These are phyloP conservation scores for Paecilomyces sp. DNA, from an alignment of 2,329 filamentous ascomycete species.

Conservation along the genomic window DNA sequence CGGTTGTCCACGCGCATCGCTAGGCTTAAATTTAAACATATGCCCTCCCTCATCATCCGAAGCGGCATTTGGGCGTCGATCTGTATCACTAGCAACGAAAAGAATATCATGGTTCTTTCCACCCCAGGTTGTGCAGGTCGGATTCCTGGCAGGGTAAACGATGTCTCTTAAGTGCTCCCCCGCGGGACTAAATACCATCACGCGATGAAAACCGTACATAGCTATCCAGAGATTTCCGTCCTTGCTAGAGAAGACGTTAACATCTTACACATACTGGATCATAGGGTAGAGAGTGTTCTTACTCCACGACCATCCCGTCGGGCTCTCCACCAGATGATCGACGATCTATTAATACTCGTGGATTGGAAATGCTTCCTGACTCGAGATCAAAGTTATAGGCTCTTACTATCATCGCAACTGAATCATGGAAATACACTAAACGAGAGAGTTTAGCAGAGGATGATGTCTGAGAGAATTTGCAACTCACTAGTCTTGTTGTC, in stretches of 20 bases:
- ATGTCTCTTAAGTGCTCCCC: slow-evolving; percentile 28
- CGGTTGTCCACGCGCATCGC: slow-evolving; percentile 17
- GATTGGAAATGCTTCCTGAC: slow-evolving; percentile 23
- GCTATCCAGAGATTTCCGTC: slow-evolving; percentile 32
- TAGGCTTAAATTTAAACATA: slow-evolving; percentile 25
- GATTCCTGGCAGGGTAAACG: slow-evolving; percentile 23
- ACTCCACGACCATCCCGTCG: slow-evolving; percentile 35
- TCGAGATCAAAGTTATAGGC: slow-evolving; percentile 28
- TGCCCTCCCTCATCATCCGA: slow-evolving; percentile 28
- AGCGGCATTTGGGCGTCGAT: slow-evolving; percentile 13
- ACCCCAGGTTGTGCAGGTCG: slow-evolving; percentile 32
- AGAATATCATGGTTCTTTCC: slow-evolving; percentile 26
- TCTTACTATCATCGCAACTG: slow-evolving; percentile 22
- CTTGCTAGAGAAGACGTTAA: slow-evolving; percentile 12
- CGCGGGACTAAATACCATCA: slow-evolving; percentile 27
- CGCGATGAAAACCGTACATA: slow-evolving; percentile 23
- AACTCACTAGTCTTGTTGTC: slow-evolving; percentile 27
- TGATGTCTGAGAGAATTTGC: background rate
- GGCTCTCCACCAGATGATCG: slow-evolving; percentile 21
- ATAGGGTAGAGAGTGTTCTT: slow-evolving; percentile 5
- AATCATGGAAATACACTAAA: slow-evolving; percentile 31
- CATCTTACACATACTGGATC: background rate
- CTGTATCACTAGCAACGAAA: slow-evolving; percentile 23
- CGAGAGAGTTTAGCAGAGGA: background rate
- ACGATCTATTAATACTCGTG: slow-evolving; percentile 20